phyloP scores from a whole-genome alignment of 2,329 filamentous ascomycete species.

The Xylaria sp. region DNA sequence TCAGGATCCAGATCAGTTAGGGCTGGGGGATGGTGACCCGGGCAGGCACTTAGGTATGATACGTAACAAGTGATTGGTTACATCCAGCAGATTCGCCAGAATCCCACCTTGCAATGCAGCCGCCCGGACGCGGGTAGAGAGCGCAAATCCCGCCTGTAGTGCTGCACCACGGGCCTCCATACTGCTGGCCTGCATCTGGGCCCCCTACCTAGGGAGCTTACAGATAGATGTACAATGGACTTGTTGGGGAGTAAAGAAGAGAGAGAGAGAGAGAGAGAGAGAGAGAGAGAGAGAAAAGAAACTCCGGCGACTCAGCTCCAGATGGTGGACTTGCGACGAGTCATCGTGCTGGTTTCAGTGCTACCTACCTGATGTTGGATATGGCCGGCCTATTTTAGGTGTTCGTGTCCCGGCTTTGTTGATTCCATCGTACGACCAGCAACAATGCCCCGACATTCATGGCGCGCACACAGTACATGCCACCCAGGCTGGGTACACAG shows the following conservation, averaged over 20 bases:
- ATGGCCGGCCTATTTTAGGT: neutral
- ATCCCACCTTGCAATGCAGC: slow-evolving; percentile 34
- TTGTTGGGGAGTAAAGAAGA: slow-evolving; percentile 19
- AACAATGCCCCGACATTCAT: slow-evolving; percentile 28
- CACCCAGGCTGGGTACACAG: slow-evolving; percentile 20
- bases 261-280: neutral
- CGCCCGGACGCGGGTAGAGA: slow-evolving; percentile 32
- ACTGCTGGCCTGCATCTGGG: slow-evolving; percentile 20
- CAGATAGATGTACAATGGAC: slow-evolving; percentile 26
- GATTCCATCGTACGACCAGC: slow-evolving; percentile 19
- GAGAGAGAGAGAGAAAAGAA: neutral
- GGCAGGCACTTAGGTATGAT: slow-evolving; percentile 18
- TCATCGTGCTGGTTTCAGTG: too few species aligned
- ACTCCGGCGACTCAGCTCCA: neutral
- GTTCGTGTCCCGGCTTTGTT: slow-evolving; percentile 3
- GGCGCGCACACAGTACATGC: slow-evolving; percentile 17
- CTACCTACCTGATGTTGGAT: neutral
- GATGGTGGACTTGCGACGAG: neutral
- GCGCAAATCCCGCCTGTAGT: slow-evolving; percentile 33
- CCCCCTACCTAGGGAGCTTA: too few species aligned
- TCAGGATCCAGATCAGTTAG: slow-evolving; percentile 31
- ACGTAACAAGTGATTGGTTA: slow-evolving; percentile 34
- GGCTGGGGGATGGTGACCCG: slow-evolving; percentile 29
- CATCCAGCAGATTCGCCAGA: slow-evolving; percentile 36
- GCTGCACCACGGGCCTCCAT: slow-evolving; percentile 31